These are phyloP conservation scores for Pichia exigua DNA, from an alignment of 805 yeast species.

Conservation along the genomic window DNA sequence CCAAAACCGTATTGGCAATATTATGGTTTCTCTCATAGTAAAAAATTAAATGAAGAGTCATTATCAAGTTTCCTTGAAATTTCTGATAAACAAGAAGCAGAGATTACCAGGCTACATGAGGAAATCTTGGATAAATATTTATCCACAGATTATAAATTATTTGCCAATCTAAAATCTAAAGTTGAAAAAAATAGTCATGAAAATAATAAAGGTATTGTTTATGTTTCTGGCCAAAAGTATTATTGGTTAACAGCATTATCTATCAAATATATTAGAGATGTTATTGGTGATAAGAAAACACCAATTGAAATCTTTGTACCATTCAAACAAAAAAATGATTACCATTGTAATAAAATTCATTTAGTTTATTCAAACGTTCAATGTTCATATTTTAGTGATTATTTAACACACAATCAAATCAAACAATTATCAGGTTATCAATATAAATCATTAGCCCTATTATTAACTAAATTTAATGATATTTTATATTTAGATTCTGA, in stretches of 20 bases:
- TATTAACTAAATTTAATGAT: conserved; percentile 36
- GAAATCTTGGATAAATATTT: conserved; percentile 15
- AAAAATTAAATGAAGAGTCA: conserved; percentile 15
- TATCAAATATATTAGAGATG: conserved; percentile 24
- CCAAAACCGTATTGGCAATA: conserved; percentile 24
- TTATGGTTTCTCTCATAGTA: conserved; percentile 24
- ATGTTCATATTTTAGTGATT: conserved; percentile 37
- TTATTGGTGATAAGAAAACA: conserved; percentile 18
- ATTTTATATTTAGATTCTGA: conserved; percentile 37
- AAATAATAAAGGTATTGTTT: conserved; percentile 23
- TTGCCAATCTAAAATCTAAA: conserved; percentile 7
- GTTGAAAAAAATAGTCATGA: conserved; percentile 8
- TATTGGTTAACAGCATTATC: conserved; percentile 27
- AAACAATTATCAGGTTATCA: conserved; percentile 18
- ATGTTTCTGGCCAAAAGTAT: conserved; percentile 24
- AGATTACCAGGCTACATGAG: conserved; percentile 18
- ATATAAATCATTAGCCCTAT: conserved; percentile 24
- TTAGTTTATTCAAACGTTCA: conserved; percentile 31
- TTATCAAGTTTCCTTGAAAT: conserved; percentile 19
- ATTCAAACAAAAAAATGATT: conserved; percentile 32
- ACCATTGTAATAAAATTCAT: conserved; percentile 36
- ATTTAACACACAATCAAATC: conserved; percentile 20
- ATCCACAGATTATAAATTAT: conserved; percentile 11
- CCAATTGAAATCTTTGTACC: conserved; percentile 49
- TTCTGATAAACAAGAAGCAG: conserved; percentile 19